Percentiles rank a stretch among this genome's conserved stretches.
Evolutionary conservation across 495 filamentous ascomycete genomes (phyloP).

Genomic region (Hypoxylon subgilvum): DNA sequence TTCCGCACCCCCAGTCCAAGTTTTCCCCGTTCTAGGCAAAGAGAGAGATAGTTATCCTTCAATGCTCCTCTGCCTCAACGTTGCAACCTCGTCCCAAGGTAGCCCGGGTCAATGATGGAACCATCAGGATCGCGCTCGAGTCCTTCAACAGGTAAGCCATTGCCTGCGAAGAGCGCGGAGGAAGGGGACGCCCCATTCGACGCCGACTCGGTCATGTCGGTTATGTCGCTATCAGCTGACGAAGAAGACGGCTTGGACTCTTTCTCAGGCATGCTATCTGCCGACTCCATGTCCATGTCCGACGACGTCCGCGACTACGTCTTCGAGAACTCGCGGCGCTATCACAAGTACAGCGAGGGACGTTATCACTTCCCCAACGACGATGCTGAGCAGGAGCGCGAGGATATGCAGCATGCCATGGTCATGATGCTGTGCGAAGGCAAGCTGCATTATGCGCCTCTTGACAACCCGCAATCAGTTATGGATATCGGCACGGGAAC

Average conservation of each 20-base stretch:
- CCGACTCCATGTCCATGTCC: slow-evolving; percentile 34
- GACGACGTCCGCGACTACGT: slow-evolving; percentile 56
- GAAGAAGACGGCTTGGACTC: slow-evolving; percentile 27
- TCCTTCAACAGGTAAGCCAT: slow-evolving; percentile 25
- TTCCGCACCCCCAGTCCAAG: slow-evolving; percentile 5
- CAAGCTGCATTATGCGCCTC: slow-evolving; percentile 56
- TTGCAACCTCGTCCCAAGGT: slow-evolving; percentile 18
- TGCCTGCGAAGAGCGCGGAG: slow-evolving; percentile 17
- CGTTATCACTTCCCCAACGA: slow-evolving; percentile 64
- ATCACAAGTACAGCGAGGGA: slow-evolving; percentile 65
- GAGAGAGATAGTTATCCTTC: slow-evolving; percentile 7
- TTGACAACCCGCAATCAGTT: slow-evolving; percentile 52
- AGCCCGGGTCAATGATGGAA: slow-evolving; percentile 28
- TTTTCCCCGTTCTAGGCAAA: not conserved
- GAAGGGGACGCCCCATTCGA: slow-evolving; percentile 15
- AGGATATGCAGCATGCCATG: slow-evolving; percentile 53
- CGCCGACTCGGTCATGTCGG: slow-evolving; percentile 29
- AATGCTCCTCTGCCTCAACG: slow-evolving; percentile 16
- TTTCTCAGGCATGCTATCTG: slow-evolving; percentile 25
- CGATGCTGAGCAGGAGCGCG: slow-evolving; percentile 55
- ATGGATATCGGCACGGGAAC: slow-evolving; percentile 68
- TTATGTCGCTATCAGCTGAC: slow-evolving; percentile 28
- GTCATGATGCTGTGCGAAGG: slow-evolving; percentile 50
- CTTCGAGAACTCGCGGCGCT: slow-evolving; percentile 66
- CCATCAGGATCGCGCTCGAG: slow-evolving; percentile 15